A percentile compares a stretch with the other conserved stretches of the same genome.
phyloP scores from a whole-genome alignment of 768 basidiomycete genomes.

The Kwoniella shandongensis region DNA sequence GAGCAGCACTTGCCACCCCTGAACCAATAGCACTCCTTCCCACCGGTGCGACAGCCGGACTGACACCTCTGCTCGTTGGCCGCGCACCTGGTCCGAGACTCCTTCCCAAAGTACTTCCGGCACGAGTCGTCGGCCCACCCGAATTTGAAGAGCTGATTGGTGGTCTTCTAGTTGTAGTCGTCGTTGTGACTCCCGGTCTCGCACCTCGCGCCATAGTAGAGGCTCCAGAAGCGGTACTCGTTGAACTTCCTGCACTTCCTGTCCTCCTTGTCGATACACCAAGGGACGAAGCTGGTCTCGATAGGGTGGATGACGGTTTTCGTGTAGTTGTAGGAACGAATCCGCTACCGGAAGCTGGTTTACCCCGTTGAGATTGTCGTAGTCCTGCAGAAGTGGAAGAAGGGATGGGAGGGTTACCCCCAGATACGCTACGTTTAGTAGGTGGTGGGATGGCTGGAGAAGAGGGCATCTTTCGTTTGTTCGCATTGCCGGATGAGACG shows the following conservation, averaged over 20 bases:
- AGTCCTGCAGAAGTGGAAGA: conserved; percentile 20
- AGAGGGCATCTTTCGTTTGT: conserved; percentile 43
- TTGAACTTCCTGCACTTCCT: conserved; percentile 14
- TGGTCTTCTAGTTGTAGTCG: conserved; percentile 17
- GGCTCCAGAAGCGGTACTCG: conserved; percentile 12
- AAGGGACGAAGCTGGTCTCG: conserved; percentile 14
- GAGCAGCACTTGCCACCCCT: conserved; percentile 42
- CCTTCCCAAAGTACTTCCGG: conserved; percentile 18
- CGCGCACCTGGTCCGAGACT: conserved; percentile 18
- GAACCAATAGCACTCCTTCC: conserved; percentile 32
- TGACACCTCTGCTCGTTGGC: conserved; percentile 31
- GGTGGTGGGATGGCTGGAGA: conserved; percentile 26
- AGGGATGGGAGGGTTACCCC: conserved; percentile 1
- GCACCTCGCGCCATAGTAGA: background rate
- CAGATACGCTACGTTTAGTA: conserved; percentile 18
- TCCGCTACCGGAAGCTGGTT: conserved; percentile 22
- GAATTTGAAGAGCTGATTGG: conserved; percentile 16
- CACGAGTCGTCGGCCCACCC: conserved; percentile 11
- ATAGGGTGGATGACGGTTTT: conserved; percentile 7
- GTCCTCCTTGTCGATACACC: conserved; percentile 17
- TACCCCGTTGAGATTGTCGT: conserved; percentile 16
- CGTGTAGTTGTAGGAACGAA: conserved; percentile 32
- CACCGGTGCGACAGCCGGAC: conserved; percentile 20
- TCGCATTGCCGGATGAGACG: conserved; percentile 16
- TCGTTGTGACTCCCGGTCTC: conserved; percentile 8